Conservation (phyloP, 495 filamentous ascomycete species). For the Tuber magnatum region DNA sequence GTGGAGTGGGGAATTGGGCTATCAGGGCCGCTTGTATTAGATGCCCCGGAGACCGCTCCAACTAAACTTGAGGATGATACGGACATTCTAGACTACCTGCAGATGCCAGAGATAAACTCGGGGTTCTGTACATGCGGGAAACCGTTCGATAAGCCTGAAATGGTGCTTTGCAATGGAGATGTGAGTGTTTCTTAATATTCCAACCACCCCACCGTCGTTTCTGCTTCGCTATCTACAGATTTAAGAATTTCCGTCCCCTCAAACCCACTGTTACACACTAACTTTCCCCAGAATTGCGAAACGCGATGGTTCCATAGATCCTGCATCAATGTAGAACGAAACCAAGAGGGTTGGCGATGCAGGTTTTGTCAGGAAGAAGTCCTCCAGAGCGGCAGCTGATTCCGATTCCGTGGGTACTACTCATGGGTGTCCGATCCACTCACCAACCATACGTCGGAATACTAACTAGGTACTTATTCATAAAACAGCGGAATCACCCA, state of each 20-base stretch:
- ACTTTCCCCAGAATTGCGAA: conserved; percentile 27
- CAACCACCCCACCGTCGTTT: neutral
- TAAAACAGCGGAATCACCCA: neutral
- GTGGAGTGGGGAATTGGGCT: conserved; percentile 29
- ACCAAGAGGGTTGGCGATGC: conserved; percentile 23
- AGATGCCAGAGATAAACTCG: conserved; percentile 7
- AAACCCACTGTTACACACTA: conserved; percentile 6
- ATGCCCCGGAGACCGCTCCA: conserved; percentile 4
- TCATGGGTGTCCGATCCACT: neutral
- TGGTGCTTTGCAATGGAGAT: conserved; percentile 31
- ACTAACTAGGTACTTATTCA: neutral
- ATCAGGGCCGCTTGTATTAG: conserved; percentile 27
- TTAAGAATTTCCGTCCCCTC: too few relatives aligned
- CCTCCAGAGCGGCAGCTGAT: neutral
- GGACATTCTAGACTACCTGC: neutral
- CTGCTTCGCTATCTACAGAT: neutral
- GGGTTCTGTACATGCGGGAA: conserved; percentile 35
- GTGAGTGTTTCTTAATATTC: conserved; percentile 20
- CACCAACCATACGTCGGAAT: neutral
- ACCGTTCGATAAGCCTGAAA: conserved; percentile 31
- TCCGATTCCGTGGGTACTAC: neutral
- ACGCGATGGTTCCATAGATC: conserved; percentile 35
- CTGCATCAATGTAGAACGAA: conserved; percentile 18
- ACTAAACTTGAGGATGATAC: conserved; percentile 2
- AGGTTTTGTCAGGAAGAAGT: neutral